Evolutionary conservation across 148 eudicot species (phyloP).

Genomic region (Nyssa sinensis): DNA sequence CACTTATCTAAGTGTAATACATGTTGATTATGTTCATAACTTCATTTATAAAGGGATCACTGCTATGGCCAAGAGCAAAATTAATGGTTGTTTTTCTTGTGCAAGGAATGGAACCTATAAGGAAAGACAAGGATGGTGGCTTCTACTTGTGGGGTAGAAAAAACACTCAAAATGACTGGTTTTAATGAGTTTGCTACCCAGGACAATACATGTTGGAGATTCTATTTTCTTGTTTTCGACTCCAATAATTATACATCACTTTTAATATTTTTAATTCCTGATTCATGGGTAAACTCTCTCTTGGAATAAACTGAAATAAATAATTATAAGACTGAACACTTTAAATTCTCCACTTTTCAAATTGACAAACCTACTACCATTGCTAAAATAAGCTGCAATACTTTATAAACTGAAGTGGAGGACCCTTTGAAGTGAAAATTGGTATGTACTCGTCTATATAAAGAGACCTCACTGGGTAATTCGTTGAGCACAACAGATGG

Average conservation of each 20-base stretch:
- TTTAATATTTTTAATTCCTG: too few species aligned
- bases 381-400: not conserved
- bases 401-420: not conserved
- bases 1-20: too few species aligned
- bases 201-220: slow-evolving; percentile 9
- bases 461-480: too few species aligned
- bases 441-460: not conserved
- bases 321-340: too few species aligned
- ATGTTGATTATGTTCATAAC: too few species aligned
- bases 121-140: not conserved
- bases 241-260: slow-evolving; percentile 24
- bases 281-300: too few species aligned
- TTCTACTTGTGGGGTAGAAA: slow-evolving; percentile 15
- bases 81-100: not conserved
- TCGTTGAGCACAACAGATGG: too few species aligned
- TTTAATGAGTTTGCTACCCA: not conserved
- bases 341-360: too few species aligned
- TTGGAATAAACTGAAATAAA: too few species aligned
- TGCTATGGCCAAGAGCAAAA: too few species aligned
- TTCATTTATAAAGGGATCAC: too few species aligned
- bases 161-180: slow-evolving; percentile 14
- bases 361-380: too few species aligned
- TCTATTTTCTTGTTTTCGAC: slow-evolving; percentile 11
- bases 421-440: not conserved
- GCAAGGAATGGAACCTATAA: slow-evolving; percentile 7